These are phyloP conservation scores for Platanthera zijinensis DNA, from an alignment of 106 monocot genomes.

Conservation along the genomic window DNA sequence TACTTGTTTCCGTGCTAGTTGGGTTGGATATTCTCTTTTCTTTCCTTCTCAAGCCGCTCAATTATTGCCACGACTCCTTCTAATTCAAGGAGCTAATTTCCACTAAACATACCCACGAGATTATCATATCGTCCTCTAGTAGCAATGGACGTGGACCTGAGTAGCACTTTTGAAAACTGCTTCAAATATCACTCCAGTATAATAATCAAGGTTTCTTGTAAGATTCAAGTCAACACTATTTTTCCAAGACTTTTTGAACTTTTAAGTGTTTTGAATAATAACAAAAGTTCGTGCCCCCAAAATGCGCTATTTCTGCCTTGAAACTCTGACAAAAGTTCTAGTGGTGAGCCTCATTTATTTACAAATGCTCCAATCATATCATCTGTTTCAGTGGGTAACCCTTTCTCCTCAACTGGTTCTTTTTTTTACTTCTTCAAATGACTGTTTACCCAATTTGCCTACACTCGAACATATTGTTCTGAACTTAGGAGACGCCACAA, in stretches of 20 bases:
- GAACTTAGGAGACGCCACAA: conserved; percentile 88
- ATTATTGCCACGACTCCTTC: conserved; percentile 91
- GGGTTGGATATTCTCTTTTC: conserved; percentile 23
- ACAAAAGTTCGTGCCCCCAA: conserved; percentile 43
- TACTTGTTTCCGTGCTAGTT: too few species aligned
- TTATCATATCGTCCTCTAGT: conserved; percentile 97
- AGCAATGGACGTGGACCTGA: conserved; percentile 98
- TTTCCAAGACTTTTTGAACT: conserved; percentile 60
- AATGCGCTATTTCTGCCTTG: conserved; percentile 54
- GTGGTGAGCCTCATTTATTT: conserved; percentile 68
- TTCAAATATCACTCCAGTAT: conserved; percentile 96
- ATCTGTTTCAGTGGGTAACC: conserved; percentile 57
- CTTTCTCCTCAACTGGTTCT: conserved; percentile 98
- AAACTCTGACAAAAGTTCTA: conserved; percentile 66
- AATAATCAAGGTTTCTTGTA: conserved; percentile 97
- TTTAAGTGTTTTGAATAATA: conserved; percentile 71
- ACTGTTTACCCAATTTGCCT: conserved; percentile 90
- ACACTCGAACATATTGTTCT: conserved; percentile 98
- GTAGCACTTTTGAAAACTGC: conserved; percentile 81
- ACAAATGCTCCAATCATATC: conserved; percentile 83
- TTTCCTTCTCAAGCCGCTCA: conserved; percentile 58
- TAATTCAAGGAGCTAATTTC: too few species aligned
- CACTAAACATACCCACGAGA: neutral
- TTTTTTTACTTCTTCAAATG: conserved; percentile 90
- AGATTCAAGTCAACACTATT: conserved; percentile 93